A percentile compares a stretch with the other conserved stretches of the same genome.
phyloP scores from a whole-genome alignment of 1,284 basidiomycete genomes.

The Sphagnurus paluster region DNA sequence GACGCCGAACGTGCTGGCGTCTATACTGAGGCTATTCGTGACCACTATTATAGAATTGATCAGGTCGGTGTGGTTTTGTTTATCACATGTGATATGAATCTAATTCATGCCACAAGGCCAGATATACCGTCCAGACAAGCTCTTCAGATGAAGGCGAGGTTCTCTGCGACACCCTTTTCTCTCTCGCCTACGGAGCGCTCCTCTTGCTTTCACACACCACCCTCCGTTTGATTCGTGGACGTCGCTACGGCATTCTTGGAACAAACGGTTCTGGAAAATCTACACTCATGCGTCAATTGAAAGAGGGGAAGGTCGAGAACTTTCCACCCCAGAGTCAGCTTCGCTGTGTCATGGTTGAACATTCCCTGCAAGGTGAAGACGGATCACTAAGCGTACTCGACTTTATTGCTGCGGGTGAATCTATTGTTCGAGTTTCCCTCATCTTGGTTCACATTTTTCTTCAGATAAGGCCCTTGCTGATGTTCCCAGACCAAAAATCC shows the following conservation, averaged over 20 bases:
- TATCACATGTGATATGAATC: conserved; percentile 8
- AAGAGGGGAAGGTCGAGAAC: conserved; percentile 94
- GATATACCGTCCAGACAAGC: conserved; percentile 41
- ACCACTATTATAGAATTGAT: conserved; percentile 80
- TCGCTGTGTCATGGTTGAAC: conserved; percentile 94
- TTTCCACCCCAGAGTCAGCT: conserved; percentile 90
- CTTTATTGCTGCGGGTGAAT: conserved; percentile 81
- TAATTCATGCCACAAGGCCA: conserved; percentile 42
- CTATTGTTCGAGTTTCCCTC: background rate
- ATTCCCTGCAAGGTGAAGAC: conserved; percentile 93
- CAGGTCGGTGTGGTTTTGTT: conserved; percentile 36
- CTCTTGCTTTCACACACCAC: conserved; percentile 95
- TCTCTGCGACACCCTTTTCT: conserved; percentile 93
- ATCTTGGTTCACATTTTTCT: background rate
- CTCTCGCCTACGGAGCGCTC: conserved; percentile 94
- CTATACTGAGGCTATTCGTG: conserved; percentile 67
- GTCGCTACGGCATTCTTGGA: conserved; percentile 94
- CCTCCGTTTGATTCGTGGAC: conserved; percentile 88
- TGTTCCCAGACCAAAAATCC: conserved; percentile 69
- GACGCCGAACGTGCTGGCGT: conserved; percentile 43
- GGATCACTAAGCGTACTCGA: conserved; percentile 80
- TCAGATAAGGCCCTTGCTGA: conserved; percentile 62
- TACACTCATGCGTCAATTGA: conserved; percentile 94
- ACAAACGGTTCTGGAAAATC: conserved; percentile 97
- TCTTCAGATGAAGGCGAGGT: conserved; percentile 79